These are phyloP conservation scores for Sporisorium sorghi DNA, from an alignment of 1,284 basidiomycete species.

Conservation along the genomic window DNA sequence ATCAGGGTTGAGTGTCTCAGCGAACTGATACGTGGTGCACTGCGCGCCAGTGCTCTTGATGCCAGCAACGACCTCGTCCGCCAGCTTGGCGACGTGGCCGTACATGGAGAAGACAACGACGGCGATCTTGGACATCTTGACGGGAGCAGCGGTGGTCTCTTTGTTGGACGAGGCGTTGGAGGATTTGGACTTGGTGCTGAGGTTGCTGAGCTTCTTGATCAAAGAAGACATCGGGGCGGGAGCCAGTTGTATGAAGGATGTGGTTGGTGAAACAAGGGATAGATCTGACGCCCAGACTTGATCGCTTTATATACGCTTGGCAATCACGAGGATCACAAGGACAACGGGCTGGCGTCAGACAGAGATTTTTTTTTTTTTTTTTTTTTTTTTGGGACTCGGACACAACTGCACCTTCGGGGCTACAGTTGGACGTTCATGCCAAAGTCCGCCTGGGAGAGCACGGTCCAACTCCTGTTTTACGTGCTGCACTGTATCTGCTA, in stretches of 20 bases:
- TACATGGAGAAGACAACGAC: slow-evolving; percentile 53
- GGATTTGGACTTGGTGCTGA: slow-evolving; percentile 45
- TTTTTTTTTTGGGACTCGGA: too few relatives aligned
- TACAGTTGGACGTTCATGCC: too few relatives aligned
- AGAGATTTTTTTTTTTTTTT: too few relatives aligned
- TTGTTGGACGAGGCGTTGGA: slow-evolving; percentile 29
- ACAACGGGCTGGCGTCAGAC: too few relatives aligned
- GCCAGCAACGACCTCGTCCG: slow-evolving; percentile 81
- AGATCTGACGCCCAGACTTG: background rate
- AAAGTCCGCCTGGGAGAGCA: background rate
- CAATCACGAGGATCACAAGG: too few relatives aligned
- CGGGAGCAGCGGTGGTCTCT: slow-evolving; percentile 23
- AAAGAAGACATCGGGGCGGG: slow-evolving; percentile 27
- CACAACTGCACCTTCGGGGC: too few relatives aligned
- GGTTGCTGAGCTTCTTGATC: slow-evolving; percentile 40
- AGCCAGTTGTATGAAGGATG: too few relatives aligned
- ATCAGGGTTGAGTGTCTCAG: slow-evolving; percentile 85
- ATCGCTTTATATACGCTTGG: background rate
- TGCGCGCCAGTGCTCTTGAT: slow-evolving; percentile 79
- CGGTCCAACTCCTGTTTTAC: background rate
- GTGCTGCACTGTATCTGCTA: background rate
- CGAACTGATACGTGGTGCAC: slow-evolving; percentile 79
- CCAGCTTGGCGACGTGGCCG: slow-evolving; percentile 74
- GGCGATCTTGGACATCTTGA: slow-evolving; percentile 58
- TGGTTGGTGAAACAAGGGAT: background rate